These are phyloP conservation scores for Coemansia sp. DNA, from an alignment of 192 early-diverging fungal genomes.

Conservation along the genomic window DNA sequence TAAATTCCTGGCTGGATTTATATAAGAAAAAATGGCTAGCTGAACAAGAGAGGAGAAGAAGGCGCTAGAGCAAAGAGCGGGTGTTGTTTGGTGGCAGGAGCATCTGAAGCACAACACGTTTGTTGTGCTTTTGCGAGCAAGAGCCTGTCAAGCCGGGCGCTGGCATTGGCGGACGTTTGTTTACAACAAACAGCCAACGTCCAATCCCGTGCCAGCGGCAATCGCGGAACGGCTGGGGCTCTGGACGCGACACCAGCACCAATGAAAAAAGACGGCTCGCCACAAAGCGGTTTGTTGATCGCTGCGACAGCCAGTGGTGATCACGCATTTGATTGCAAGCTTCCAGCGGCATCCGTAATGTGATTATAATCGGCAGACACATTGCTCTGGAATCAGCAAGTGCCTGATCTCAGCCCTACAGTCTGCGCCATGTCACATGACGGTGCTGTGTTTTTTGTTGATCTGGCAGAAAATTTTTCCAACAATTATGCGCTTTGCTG, in stretches of 20 bases:
- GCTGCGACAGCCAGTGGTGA: too few relatives aligned
- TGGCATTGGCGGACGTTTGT: not conserved
- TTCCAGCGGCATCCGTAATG: not conserved
- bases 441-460: too few relatives aligned
- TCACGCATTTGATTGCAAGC: not conserved
- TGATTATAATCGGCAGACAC: too few relatives aligned
- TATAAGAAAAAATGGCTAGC: conserved; percentile 1
- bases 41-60: conserved; percentile 3
- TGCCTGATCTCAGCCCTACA: not conserved
- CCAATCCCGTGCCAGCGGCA: not conserved
- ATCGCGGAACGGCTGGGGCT: not conserved
- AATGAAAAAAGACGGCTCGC: not conserved
- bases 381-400: not conserved
- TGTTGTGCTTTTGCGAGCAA: too few relatives aligned
- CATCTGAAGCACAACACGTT: too few relatives aligned
- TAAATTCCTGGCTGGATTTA: conserved; percentile 3
- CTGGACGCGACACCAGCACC: not conserved
- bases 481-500: not conserved
- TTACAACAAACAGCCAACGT: not conserved
- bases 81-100: not conserved
- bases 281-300: not conserved
- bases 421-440: not conserved
- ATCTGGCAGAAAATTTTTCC: not conserved
- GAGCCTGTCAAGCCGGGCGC: too few relatives aligned
- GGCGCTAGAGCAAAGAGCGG: not conserved